A percentile compares a stretch with the other conserved stretches of the same genome.
phyloP scores from a whole-genome alignment of 257 asterid genomes.

The Marsdenia floribunda region DNA sequence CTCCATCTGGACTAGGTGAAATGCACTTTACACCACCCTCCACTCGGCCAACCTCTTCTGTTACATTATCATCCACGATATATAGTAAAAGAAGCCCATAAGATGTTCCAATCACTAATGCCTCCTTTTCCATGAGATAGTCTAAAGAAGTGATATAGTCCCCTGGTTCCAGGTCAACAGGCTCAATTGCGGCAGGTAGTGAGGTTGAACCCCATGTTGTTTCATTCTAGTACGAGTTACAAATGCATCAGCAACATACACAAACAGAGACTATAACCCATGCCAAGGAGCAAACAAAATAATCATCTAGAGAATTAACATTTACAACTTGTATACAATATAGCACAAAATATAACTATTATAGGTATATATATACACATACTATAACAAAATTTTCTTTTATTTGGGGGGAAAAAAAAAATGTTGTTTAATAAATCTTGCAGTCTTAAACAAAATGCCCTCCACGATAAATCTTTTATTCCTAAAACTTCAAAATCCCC shows the following conservation, averaged over 20 bases:
- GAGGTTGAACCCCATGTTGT: conserved; percentile 39
- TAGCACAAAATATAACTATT: too few species aligned
- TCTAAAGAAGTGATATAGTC: conserved; percentile 78
- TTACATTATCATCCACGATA: conserved; percentile 47
- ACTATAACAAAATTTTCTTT: too few species aligned
- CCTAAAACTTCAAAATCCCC: too few species aligned
- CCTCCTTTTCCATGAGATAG: conserved; percentile 93
- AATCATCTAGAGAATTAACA: background rate
- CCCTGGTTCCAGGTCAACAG: conserved; percentile 66
- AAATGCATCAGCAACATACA: conserved; percentile 14
- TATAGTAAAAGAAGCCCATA: conserved; percentile 71
- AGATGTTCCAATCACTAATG: conserved; percentile 74
- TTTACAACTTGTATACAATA: too few species aligned
- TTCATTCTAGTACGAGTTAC: conserved; percentile 36
- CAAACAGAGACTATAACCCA: background rate
- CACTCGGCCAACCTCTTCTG: conserved; percentile 82
- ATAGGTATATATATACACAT: too few species aligned
- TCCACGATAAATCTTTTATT: too few species aligned
- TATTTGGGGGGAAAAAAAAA: too few species aligned
- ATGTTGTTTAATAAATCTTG: too few species aligned
- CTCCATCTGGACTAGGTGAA: conserved; percentile 98
- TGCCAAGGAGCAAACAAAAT: background rate
- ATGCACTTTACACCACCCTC: conserved; percentile 94
- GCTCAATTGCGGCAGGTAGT: conserved; percentile 29
- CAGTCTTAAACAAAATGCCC: too few species aligned